phyloP scores from a whole-genome alignment of 1,284 basidiomycete species.

The Ceratobasidium sp. region DNA sequence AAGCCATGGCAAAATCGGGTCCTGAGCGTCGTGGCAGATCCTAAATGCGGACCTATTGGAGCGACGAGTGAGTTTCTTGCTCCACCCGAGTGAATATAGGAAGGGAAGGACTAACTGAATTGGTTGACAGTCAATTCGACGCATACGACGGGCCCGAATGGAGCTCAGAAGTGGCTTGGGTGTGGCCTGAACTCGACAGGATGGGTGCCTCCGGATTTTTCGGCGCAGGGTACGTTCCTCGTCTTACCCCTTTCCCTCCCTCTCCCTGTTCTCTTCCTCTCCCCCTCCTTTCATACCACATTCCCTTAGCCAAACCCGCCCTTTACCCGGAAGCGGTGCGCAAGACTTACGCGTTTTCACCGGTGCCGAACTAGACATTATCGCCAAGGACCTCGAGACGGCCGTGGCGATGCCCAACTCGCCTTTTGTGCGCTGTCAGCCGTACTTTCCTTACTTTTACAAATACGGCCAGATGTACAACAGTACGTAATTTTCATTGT shows the following conservation, averaged over 20 bases:
- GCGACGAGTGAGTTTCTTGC: conserved; percentile 59
- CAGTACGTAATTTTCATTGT: conserved; percentile 56
- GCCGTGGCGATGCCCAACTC: conserved; percentile 63
- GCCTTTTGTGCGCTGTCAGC: conserved; percentile 71
- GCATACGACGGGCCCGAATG: conserved; percentile 72
- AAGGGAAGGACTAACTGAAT: conserved; percentile 15
- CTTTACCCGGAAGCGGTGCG: too few relatives aligned
- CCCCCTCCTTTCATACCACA: too few relatives aligned
- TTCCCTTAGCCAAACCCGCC: too few relatives aligned
- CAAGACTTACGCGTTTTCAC: too few relatives aligned
- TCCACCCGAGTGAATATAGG: neutral
- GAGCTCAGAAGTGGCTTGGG: conserved; percentile 78
- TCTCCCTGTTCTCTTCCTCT: too few relatives aligned
- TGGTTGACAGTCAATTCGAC: conserved; percentile 60
- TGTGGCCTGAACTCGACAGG: conserved; percentile 68
- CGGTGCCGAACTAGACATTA: conserved; percentile 51
- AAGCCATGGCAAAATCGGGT: neutral
- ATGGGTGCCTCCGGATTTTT: conserved; percentile 72
- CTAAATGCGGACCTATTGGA: conserved; percentile 58
- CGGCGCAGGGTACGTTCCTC: conserved; percentile 55
- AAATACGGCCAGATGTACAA: conserved; percentile 66
- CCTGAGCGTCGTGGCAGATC: conserved; percentile 48
- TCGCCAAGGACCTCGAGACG: conserved; percentile 63
- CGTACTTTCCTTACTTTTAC: conserved; percentile 69
- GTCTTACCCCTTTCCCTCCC: neutral